Percentiles rank a stretch among this genome's conserved stretches.
These are phyloP conservation scores for Adenanthera pavonina DNA, from an alignment of 306 rosid species.

Conservation along the genomic window DNA sequence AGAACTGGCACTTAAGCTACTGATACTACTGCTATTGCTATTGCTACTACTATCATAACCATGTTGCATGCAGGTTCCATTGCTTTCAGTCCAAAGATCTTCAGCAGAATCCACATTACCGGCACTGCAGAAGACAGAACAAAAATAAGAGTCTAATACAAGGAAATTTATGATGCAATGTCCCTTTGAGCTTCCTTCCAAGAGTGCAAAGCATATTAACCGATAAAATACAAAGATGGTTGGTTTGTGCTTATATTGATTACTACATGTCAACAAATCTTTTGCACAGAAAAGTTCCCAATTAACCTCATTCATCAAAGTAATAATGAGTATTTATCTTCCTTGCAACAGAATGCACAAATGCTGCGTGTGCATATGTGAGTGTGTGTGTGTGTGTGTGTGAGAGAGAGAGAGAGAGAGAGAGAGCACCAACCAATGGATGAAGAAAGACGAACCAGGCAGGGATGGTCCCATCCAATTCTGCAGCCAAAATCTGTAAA, in stretches of 20 bases:
- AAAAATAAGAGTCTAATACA: constrained; percentile 28
- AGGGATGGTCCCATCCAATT: constrained; percentile 98
- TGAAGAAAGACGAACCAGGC: constrained; percentile 78
- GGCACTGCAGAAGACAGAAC: constrained; percentile 69
- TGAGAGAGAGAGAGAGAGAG: constrained; percentile 32
- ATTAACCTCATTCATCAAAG: constrained; percentile 28
- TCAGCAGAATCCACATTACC: constrained; percentile 72
- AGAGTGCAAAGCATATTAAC: constrained; percentile 9
- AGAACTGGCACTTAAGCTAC: constrained; percentile 91
- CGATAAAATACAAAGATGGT: constrained; percentile 28
- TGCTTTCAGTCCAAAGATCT: constrained; percentile 69
- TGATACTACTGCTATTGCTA: constrained; percentile 93
- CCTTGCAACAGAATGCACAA: neutral
- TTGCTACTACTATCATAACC: constrained; percentile 93
- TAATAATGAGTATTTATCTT: neutral
- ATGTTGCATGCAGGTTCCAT: constrained; percentile 61
- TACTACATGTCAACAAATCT: constrained; percentile 11
- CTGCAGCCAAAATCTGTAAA: constrained; percentile 95
- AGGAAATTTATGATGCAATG: constrained; percentile 33
- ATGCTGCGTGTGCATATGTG: neutral
- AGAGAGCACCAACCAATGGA: constrained; percentile 75
- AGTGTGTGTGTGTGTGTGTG: neutral
- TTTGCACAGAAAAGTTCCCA: constrained; percentile 28
- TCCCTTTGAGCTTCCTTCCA: constrained; percentile 25
- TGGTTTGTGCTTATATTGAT: constrained; percentile 21